Percentiles rank a stretch among this genome's conserved stretches.
phyloP scores from a whole-genome alignment of 192 early-diverging fungal species.

The Coemansia aciculifera region DNA sequence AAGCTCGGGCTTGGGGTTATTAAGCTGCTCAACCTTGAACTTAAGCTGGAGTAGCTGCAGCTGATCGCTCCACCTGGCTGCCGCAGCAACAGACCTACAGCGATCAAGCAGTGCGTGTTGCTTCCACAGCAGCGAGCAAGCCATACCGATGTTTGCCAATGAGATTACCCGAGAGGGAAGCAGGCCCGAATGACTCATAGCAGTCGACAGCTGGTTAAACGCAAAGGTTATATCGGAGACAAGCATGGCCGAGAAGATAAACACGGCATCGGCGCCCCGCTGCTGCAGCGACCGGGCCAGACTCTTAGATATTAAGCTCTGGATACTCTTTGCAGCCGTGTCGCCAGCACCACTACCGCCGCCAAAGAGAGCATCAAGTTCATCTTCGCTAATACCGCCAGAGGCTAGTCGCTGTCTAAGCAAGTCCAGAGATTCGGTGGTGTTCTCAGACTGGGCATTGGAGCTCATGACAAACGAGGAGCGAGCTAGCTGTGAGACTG shows the following conservation, averaged over 20 bases:
- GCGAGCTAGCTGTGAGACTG: slow-evolving; percentile 33
- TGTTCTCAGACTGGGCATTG: background rate
- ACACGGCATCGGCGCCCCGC: slow-evolving; percentile 37
- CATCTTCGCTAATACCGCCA: slow-evolving; percentile 31
- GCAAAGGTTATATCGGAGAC: slow-evolving; percentile 19
- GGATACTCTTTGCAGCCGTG: background rate
- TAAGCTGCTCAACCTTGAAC: slow-evolving; percentile 61
- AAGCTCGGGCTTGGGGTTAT: slow-evolving; percentile 52
- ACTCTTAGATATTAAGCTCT: slow-evolving; percentile 17
- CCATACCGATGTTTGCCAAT: slow-evolving; percentile 60
- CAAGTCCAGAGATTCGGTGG: slow-evolving; percentile 10
- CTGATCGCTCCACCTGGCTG: slow-evolving; percentile 71
- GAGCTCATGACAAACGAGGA: slow-evolving; percentile 26
- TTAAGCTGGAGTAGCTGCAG: slow-evolving; percentile 60
- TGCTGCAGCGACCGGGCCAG: slow-evolving; percentile 46
- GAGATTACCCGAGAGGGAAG: slow-evolving; percentile 39
- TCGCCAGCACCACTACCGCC: background rate
- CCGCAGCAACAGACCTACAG: slow-evolving; percentile 59
- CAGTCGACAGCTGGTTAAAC: slow-evolving; percentile 41
- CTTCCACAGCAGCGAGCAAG: slow-evolving; percentile 63
- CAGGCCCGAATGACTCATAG: slow-evolving; percentile 44
- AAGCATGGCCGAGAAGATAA: slow-evolving; percentile 47
- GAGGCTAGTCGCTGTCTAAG: slow-evolving; percentile 27
- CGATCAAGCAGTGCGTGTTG: slow-evolving; percentile 63
- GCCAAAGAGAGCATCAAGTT: slow-evolving; percentile 26